Evolutionary conservation across 306 rosid genomes (phyloP).

Genomic region (Ceratonia siliqua): DNA sequence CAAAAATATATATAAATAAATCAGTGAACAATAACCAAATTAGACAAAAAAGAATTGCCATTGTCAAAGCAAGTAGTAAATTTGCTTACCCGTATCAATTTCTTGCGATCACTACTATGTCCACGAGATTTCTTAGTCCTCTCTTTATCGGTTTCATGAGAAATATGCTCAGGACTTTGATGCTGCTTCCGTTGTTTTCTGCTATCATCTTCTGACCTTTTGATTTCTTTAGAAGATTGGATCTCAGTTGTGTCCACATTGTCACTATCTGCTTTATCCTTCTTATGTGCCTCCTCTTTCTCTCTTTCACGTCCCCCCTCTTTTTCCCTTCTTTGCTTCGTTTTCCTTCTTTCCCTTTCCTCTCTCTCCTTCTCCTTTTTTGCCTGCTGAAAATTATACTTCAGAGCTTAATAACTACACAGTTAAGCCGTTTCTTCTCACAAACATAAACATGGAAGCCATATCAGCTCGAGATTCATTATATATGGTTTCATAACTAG

Average conservation of each 20-base stretch:
- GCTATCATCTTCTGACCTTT: constrained; percentile 52
- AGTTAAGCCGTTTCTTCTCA: neutral
- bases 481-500: neutral
- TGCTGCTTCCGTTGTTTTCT: constrained; percentile 67
- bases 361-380: constrained; percentile 85
- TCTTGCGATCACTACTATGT: constrained; percentile 70
- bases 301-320: constrained; percentile 68
- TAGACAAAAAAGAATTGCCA: neutral
- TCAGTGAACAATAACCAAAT: constrained; percentile 13
- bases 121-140: constrained; percentile 69
- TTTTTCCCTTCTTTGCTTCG: constrained; percentile 72
- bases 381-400: constrained; percentile 49
- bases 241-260: constrained; percentile 53
- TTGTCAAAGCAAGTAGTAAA: constrained; percentile 19
- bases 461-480: neutral
- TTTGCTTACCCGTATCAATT: constrained; percentile 67
- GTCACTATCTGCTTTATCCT: constrained; percentile 65
- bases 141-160: constrained; percentile 62
- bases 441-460: neutral
- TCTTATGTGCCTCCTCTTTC: constrained; percentile 61
- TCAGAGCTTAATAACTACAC: constrained; percentile 21
- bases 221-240: constrained; percentile 58
- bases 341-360: constrained; percentile 71
- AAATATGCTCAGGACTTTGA: constrained; percentile 60
- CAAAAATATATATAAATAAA: neutral